Evolutionary conservation across 306 rosid genomes (phyloP).

Genomic region (Gleditsia sinensis): DNA sequence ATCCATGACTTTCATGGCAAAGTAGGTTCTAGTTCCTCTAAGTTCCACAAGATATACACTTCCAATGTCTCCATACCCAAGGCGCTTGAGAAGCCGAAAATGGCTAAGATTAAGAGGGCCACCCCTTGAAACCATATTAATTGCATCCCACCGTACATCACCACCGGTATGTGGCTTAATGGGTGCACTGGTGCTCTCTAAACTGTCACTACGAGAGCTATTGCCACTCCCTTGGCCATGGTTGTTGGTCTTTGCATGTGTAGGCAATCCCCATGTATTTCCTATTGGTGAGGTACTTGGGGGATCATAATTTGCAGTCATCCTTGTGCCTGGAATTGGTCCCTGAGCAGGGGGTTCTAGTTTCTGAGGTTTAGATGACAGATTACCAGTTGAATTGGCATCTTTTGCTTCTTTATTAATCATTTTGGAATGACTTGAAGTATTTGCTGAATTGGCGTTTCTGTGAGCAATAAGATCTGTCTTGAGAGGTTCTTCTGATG

Average conservation of each 20-base stretch:
- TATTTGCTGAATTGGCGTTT: constrained; percentile 38
- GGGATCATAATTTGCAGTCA: constrained; percentile 38
- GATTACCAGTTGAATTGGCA: constrained; percentile 24
- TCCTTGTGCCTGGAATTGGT: constrained; percentile 42
- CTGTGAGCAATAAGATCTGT: constrained; percentile 20
- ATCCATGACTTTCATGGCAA: constrained; percentile 94
- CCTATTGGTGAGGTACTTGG: constrained; percentile 27
- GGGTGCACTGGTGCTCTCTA: constrained; percentile 64
- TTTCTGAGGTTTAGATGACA: constrained; percentile 31
- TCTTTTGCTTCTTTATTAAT: constrained; percentile 31
- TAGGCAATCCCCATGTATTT: constrained; percentile 35
- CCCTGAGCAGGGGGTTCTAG: constrained; percentile 6
- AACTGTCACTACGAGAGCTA: constrained; percentile 64
- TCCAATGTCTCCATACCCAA: constrained; percentile 87
- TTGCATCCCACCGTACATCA: constrained; percentile 79
- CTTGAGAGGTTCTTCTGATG: constrained; percentile 36
- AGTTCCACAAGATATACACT: constrained; percentile 83
- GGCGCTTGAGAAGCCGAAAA: constrained; percentile 78
- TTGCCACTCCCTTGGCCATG: constrained; percentile 40
- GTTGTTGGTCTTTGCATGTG: constrained; percentile 36
- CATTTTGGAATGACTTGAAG: constrained; percentile 21
- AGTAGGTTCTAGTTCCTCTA: constrained; percentile 58
- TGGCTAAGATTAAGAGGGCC: constrained; percentile 58
- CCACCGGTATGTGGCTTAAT: constrained; percentile 91
- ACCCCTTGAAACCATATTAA: constrained; percentile 52